Conservation (phyloP, 352 stramenopile genomes). For the Phytopythium delawarense region DNA sequence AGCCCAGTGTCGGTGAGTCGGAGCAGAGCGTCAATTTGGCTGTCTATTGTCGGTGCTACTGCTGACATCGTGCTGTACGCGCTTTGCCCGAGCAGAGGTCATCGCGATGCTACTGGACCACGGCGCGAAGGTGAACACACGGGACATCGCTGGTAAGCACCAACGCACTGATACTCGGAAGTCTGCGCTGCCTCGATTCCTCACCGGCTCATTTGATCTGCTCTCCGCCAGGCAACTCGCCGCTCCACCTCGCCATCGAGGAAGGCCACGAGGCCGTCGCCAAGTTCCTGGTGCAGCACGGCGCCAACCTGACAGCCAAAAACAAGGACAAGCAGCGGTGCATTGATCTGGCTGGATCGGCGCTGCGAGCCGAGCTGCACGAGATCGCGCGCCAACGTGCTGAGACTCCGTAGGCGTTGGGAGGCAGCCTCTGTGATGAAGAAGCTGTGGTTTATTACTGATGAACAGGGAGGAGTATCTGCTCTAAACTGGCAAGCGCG, state of each 20-base stretch:
- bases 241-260: constrained; percentile 59
- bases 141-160: constrained; percentile 34
- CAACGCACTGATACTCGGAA: neutral
- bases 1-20: constrained; percentile 42
- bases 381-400: constrained; percentile 10
- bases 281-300: constrained; percentile 50
- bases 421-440: neutral
- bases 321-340: constrained; percentile 59
- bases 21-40: neutral
- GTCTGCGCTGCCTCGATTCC: neutral
- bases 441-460: neutral
- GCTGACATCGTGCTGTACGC: neutral
- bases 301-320: constrained; percentile 43
- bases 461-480: no score
- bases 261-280: constrained; percentile 66
- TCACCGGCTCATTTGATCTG: neutral
- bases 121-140: constrained; percentile 47
- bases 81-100: constrained; percentile 28
- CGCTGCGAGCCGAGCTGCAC: constrained; percentile 46
- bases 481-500: no score
- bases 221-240: constrained; percentile 44
- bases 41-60: constrained; percentile 2
- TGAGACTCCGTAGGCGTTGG: neutral
- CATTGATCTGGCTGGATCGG: constrained; percentile 40
- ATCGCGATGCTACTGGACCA: constrained; percentile 60